Percentiles rank a stretch among this genome's conserved stretches.
Conservation (phyloP, 2,329 filamentous ascomycete genomes). For the Xylaria sp. region DNA sequence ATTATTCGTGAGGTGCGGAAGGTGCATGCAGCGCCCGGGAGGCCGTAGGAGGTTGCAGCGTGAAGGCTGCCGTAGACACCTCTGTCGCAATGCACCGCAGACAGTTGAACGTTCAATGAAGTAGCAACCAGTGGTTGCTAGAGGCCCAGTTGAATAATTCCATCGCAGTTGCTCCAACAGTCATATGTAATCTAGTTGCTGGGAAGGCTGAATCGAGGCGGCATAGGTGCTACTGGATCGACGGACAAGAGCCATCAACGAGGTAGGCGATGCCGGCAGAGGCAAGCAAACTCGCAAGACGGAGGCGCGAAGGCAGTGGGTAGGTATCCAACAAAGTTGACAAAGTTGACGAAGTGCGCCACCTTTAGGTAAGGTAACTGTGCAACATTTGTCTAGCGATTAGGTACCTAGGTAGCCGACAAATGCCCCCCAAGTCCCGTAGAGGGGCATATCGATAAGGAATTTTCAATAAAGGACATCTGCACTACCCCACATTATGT, state of each 20-base stretch:
- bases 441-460: slow-evolving; percentile 36
- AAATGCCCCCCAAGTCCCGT: slow-evolving; percentile 1
- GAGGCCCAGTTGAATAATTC: slow-evolving; percentile 17
- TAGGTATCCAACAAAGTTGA: neutral
- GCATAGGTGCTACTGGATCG: neutral
- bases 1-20: slow-evolving; percentile 12
- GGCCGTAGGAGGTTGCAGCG: neutral
- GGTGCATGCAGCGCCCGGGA: slow-evolving; percentile 6
- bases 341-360: no score
- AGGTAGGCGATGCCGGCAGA: neutral
- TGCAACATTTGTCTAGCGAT: no score
- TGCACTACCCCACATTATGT: no score
- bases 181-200: no score
- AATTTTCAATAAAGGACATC: neutral
- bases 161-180: slow-evolving; percentile 24
- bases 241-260: neutral
- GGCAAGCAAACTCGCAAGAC: neutral
- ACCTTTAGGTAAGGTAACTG: neutral
- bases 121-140: slow-evolving; percentile 27
- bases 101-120: slow-evolving; percentile 2
- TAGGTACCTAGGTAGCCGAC: neutral
- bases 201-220: no score
- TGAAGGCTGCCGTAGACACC: neutral
- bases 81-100: neutral
- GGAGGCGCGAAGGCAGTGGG: neutral